Percentiles rank a stretch among this genome's conserved stretches.
Conservation (phyloP, 768 basidiomycete genomes). For the Leucogyrophana mollusca region DNA sequence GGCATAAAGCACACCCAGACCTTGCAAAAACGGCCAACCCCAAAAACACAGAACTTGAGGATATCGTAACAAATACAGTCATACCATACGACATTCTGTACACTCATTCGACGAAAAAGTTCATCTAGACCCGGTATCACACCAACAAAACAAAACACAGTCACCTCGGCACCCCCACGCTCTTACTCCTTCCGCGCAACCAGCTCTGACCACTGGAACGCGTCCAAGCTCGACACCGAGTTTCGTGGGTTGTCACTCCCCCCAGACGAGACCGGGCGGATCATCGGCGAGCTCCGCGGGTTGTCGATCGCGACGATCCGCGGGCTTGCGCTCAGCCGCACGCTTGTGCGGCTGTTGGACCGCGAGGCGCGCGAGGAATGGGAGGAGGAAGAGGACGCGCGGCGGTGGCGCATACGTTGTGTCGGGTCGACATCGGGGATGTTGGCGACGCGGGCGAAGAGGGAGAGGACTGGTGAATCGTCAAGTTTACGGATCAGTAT, state of each 20-base stretch:
- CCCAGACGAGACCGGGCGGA: too few species aligned
- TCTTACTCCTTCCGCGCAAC: slow-evolving; percentile 23
- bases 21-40: too few species aligned
- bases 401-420: slow-evolving; percentile 75
- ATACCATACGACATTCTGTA: too few species aligned
- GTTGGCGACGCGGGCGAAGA: slow-evolving; percentile 75
- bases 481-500: slow-evolving; percentile 1
- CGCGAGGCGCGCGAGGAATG: slow-evolving; percentile 41
- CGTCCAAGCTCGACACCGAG: slow-evolving; percentile 29
- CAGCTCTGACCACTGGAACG: slow-evolving; percentile 32
- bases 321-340: slow-evolving; percentile 29
- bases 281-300: slow-evolving; percentile 2
- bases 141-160: too few species aligned
- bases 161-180: too few species aligned
- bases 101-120: too few species aligned
- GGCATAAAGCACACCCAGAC: too few species aligned
- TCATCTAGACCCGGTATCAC: too few species aligned
- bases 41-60: too few species aligned
- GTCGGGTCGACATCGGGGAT: slow-evolving; percentile 75
- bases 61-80: too few species aligned
- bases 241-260: slow-evolving; percentile 4
- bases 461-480: slow-evolving; percentile 57
- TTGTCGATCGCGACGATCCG: slow-evolving; percentile 25
- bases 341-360: slow-evolving; percentile 41
- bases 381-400: slow-evolving; percentile 73